A percentile compares a stretch with the other conserved stretches of the same genome.
phyloP scores from a whole-genome alignment of 768 basidiomycete genomes.

The Boletus tylopilopsis region DNA sequence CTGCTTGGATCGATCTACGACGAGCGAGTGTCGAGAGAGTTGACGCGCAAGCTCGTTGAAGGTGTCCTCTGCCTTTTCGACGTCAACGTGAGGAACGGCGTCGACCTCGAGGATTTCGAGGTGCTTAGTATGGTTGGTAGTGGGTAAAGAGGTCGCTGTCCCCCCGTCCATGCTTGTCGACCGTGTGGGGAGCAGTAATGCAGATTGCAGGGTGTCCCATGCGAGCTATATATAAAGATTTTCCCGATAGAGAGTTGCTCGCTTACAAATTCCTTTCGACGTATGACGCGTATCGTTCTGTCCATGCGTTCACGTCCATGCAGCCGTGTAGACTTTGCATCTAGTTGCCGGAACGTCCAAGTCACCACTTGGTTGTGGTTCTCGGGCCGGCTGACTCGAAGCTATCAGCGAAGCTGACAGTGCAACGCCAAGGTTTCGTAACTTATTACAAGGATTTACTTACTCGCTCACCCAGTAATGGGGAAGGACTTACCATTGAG shows the following conservation, averaged over 20 bases:
- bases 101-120: conserved; percentile 20
- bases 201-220: background rate
- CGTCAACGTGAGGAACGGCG: conserved; percentile 39
- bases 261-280: conserved; percentile 15
- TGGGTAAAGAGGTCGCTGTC: background rate
- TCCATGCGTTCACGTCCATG: background rate
- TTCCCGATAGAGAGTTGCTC: background rate
- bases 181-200: background rate
- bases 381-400: background rate
- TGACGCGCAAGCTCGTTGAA: conserved; percentile 53
- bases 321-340: background rate
- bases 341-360: background rate
- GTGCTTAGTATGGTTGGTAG: conserved; percentile 8
- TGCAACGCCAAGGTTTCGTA: no score
- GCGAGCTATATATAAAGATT: conserved; percentile 17
- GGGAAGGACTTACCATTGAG: no score
- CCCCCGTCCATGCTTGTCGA: conserved; percentile 7
- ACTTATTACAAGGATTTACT: no score
- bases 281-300: background rate
- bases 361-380: background rate
- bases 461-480: no score
- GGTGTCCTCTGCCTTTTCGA: conserved; percentile 47
- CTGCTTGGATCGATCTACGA: conserved; percentile 11
- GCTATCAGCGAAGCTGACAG: no score
- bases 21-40: conserved; percentile 18